Evolutionary conservation across 805 yeast species (phyloP).

Genomic region (Brettanomyces sp.): DNA sequence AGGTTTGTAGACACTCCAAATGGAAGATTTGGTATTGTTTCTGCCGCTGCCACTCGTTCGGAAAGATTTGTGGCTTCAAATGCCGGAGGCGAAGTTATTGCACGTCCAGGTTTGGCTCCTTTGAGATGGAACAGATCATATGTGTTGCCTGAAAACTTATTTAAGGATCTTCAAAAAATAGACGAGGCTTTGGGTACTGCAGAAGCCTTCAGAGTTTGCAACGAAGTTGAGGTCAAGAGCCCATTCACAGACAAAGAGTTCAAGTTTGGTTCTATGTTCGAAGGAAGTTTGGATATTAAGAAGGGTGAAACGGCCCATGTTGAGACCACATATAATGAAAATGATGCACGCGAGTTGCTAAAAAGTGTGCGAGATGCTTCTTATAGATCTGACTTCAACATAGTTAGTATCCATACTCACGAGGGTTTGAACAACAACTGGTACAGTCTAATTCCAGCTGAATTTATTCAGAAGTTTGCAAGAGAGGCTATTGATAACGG

Average conservation of each 20-base stretch:
- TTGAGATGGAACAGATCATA: conserved; percentile 20
- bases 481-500: conserved; percentile 19
- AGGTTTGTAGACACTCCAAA: conserved; percentile 17
- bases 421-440: conserved; percentile 24
- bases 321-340: conserved; percentile 14
- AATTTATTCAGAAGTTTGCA: conserved; percentile 16
- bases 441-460: conserved; percentile 21
- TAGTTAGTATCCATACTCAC: conserved; percentile 20
- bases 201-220: conserved; percentile 20
- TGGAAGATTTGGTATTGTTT: conserved; percentile 20
- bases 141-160: conserved; percentile 18
- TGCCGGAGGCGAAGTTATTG: conserved; percentile 18
- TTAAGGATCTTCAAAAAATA: conserved; percentile 15
- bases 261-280: conserved; percentile 21
- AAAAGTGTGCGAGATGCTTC: conserved; percentile 16
- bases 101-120: conserved; percentile 21
- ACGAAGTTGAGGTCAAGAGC: conserved; percentile 22
- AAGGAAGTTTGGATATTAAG: conserved; percentile 18
- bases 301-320: conserved; percentile 19
- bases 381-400: conserved; percentile 20
- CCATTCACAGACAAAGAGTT: conserved; percentile 16
- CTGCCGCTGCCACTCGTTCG: conserved; percentile 18
- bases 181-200: conserved; percentile 23
- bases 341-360: conserved; percentile 15
- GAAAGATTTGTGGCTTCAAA: conserved; percentile 19